Evolutionary conservation across 2,329 filamentous ascomycete genomes (phyloP).

Genomic region (Coniochaeta sp.): DNA sequence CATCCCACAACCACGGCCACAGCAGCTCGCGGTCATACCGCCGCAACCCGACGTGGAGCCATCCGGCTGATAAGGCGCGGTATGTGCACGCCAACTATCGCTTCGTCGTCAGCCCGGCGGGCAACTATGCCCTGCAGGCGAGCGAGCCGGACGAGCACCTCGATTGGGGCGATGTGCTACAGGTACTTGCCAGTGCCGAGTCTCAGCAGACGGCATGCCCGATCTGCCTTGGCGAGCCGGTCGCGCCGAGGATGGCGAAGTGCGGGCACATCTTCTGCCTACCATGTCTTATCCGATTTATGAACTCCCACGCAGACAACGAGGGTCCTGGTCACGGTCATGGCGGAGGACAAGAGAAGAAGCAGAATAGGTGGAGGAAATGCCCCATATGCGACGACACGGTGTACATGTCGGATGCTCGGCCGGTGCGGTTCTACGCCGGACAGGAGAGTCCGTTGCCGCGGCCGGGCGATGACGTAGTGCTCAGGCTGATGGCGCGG

Average conservation of each 20-base stretch:
- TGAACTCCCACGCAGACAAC: conserved; percentile 55
- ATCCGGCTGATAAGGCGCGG: conserved; percentile 84
- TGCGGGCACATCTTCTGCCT: conserved; percentile 97
- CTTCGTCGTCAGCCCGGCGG: conserved; percentile 82
- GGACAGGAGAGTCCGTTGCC: conserved; percentile 80
- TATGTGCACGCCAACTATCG: conserved; percentile 94
- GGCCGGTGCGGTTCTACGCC: conserved; percentile 83
- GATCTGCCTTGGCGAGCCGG: conserved; percentile 87
- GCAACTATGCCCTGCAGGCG: conserved; percentile 72
- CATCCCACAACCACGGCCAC: conserved; percentile 38
- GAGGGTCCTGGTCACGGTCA: conserved; percentile 61
- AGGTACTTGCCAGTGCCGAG: conserved; percentile 83
- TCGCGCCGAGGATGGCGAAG: conserved; percentile 91
- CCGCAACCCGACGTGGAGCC: conserved; percentile 74
- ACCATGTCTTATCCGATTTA: conserved; percentile 87
- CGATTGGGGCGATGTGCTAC: conserved; percentile 84
- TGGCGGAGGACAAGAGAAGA: conserved; percentile 23
- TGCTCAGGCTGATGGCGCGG: conserved; percentile 78
- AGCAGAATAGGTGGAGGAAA: conserved; percentile 75
- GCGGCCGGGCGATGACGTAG: conserved; percentile 78
- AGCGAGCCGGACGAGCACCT: conserved; percentile 81
- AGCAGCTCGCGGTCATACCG: conserved; percentile 50
- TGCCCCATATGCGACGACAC: conserved; percentile 94
- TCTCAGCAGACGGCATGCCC: conserved; percentile 87
- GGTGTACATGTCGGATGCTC: conserved; percentile 84